These are phyloP conservation scores for Iris pallida DNA, from an alignment of 116 monocot species.

Conservation along the genomic window DNA sequence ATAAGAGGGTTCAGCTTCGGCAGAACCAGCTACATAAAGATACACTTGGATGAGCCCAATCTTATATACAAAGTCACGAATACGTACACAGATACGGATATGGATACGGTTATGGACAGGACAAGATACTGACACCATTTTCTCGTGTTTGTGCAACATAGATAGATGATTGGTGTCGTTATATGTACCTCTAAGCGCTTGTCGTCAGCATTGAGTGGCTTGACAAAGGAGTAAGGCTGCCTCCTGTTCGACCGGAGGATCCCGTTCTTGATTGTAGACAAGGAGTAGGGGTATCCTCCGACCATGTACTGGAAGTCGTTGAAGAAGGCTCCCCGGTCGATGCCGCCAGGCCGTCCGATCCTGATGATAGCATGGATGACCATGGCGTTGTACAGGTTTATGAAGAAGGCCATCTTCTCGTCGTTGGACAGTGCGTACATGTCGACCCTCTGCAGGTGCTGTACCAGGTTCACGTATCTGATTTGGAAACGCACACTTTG, in stretches of 20 bases:
- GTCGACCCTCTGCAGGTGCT: slow-evolving; percentile 80
- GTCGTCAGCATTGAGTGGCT: slow-evolving; percentile 59
- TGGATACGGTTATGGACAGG: too few relatives aligned
- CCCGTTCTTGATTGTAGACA: slow-evolving; percentile 75
- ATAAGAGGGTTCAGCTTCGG: slow-evolving; percentile 74
- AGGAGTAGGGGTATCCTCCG: slow-evolving; percentile 82
- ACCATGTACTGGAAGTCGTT: slow-evolving; percentile 80
- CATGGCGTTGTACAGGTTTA: slow-evolving; percentile 93
- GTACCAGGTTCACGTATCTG: slow-evolving; percentile 64
- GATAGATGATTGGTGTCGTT: background rate
- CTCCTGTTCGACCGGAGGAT: slow-evolving; percentile 80
- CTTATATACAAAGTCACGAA: too few relatives aligned
- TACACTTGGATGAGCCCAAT: too few relatives aligned
- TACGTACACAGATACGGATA: too few relatives aligned
- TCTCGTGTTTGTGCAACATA: too few relatives aligned
- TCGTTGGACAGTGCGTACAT: slow-evolving; percentile 40
- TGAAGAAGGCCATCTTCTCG: slow-evolving; percentile 65
- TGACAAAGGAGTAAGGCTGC: slow-evolving; percentile 67
- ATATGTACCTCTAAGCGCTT: slow-evolving; percentile 63
- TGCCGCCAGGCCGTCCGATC: slow-evolving; percentile 53
- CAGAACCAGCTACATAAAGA: slow-evolving; percentile 33
- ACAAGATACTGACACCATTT: too few relatives aligned
- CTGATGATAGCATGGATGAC: slow-evolving; percentile 74
- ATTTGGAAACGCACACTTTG: background rate
- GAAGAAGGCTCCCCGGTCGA: slow-evolving; percentile 64